These are phyloP conservation scores for Trichoderma pleuroti DNA, from an alignment of 2,329 filamentous ascomycete genomes.

Conservation along the genomic window DNA sequence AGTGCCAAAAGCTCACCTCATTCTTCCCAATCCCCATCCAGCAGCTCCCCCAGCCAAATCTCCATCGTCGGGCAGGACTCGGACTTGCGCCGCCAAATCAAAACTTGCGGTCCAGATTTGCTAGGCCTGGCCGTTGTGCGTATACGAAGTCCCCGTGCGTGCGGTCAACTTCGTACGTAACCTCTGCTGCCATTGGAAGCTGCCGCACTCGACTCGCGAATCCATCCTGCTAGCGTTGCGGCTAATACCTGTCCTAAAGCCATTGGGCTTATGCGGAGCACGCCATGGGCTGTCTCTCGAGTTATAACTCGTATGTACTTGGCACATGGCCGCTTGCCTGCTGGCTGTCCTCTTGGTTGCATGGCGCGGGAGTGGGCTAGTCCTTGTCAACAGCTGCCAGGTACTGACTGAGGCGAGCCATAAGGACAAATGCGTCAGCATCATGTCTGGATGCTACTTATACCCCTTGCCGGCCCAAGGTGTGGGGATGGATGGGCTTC, in stretches of 20 bases:
- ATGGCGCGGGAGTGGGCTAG: conserved; percentile 1
- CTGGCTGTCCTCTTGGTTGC: neutral
- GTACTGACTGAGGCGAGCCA: neutral
- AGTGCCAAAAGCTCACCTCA: neutral
- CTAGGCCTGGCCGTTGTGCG: neutral
- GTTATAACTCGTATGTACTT: too few relatives aligned
- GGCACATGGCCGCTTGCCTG: neutral
- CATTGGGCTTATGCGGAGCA: conserved; percentile 7
- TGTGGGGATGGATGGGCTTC: too few relatives aligned
- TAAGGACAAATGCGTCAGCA: neutral
- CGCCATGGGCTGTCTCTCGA: neutral
- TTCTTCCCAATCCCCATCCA: neutral
- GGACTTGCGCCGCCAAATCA: neutral
- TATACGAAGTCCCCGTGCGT: neutral
- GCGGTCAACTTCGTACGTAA: neutral
- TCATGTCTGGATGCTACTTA: neutral
- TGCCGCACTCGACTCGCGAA: neutral
- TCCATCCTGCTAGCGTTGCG: neutral
- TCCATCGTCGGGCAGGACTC: neutral
- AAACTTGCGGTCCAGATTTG: neutral
- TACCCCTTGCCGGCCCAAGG: neutral
- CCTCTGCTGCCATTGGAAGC: neutral
- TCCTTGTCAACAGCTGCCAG: neutral
- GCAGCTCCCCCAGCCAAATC: neutral
- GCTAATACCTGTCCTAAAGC: conserved; percentile 4